These are phyloP conservation scores for Talaromyces trachyspermus DNA, from an alignment of 495 filamentous ascomycete species.

Conservation along the genomic window DNA sequence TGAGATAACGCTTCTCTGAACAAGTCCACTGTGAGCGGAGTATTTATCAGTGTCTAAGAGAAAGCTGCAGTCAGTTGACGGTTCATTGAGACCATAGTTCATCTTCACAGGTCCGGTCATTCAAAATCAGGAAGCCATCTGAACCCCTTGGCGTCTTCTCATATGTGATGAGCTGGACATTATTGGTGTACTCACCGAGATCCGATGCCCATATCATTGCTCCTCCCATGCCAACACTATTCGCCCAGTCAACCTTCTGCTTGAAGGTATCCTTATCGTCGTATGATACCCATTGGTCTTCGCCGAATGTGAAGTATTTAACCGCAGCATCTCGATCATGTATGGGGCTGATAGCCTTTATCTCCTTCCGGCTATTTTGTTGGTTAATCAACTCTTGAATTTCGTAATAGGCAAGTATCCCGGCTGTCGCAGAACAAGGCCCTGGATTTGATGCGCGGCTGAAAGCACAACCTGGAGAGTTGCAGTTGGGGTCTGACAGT, in stretches of 20 bases:
- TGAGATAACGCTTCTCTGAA: background rate
- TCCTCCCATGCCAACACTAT: constrained; percentile 18
- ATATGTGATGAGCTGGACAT: background rate
- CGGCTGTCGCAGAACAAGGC: constrained; percentile 21
- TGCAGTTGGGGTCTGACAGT: constrained; percentile 10
- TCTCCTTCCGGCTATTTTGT: background rate
- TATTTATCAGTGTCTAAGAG: constrained; percentile 4
- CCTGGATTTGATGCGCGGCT: constrained; percentile 19
- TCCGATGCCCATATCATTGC: constrained; percentile 18
- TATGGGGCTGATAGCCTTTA: constrained; percentile 1
- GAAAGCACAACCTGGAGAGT: constrained; percentile 14
- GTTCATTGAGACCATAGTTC: background rate
- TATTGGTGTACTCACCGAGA: background rate
- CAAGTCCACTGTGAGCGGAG: background rate
- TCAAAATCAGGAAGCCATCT: background rate
- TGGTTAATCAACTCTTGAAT: constrained; percentile 17
- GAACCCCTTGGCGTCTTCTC: background rate
- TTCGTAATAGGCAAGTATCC: constrained; percentile 32
- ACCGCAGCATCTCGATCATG: constrained; percentile 23
- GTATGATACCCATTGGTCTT: constrained; percentile 42
- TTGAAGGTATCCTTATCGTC: constrained; percentile 35
- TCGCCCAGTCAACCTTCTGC: constrained; percentile 33
- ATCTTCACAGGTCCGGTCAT: background rate
- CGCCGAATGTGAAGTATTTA: constrained; percentile 31
- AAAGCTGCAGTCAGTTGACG: background rate